phyloP scores from a whole-genome alignment of 176 grass and related monocot genomes.

The Eragrostis curvula region DNA sequence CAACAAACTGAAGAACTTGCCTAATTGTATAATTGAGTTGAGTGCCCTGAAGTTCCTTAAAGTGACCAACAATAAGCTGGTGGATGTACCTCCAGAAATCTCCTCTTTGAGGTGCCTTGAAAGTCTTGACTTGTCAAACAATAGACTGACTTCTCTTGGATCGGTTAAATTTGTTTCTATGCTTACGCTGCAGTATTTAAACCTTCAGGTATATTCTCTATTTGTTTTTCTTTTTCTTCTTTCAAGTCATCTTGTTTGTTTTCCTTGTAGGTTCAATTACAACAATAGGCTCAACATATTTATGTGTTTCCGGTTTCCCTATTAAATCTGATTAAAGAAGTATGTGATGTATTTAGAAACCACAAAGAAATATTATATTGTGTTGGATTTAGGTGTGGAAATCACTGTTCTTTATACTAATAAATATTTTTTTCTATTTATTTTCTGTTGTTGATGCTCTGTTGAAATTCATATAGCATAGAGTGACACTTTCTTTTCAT shows the following conservation, averaged over 20 bases:
- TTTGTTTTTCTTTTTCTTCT: conserved; percentile 20
- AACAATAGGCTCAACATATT: background rate
- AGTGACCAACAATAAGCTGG: conserved; percentile 95
- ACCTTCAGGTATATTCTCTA: conserved; percentile 82
- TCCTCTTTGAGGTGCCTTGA: conserved; percentile 80
- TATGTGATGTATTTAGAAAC: conserved; percentile 19
- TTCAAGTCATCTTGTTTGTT: conserved; percentile 22
- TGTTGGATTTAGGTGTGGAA: background rate
- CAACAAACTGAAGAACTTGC: conserved; percentile 96
- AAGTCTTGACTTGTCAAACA: conserved; percentile 91
- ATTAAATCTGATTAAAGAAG: too few species aligned
- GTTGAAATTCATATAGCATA: conserved; percentile 9
- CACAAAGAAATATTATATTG: background rate
- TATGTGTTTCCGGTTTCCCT: too few species aligned
- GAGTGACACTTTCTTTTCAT: conserved; percentile 37
- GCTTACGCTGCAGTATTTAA: conserved; percentile 79
- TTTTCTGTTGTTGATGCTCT: background rate
- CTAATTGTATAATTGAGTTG: conserved; percentile 78
- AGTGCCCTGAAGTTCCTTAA: conserved; percentile 72
- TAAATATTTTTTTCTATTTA: conserved; percentile 8
- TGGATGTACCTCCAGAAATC: conserved; percentile 73
- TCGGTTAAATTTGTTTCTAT: conserved; percentile 78
- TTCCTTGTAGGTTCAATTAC: background rate
- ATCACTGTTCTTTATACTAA: background rate
- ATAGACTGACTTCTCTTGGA: conserved; percentile 83